Conservation (phyloP, 1,139 yeast species). For the Hyphopichia wangnamkhiaoensis region DNA sequence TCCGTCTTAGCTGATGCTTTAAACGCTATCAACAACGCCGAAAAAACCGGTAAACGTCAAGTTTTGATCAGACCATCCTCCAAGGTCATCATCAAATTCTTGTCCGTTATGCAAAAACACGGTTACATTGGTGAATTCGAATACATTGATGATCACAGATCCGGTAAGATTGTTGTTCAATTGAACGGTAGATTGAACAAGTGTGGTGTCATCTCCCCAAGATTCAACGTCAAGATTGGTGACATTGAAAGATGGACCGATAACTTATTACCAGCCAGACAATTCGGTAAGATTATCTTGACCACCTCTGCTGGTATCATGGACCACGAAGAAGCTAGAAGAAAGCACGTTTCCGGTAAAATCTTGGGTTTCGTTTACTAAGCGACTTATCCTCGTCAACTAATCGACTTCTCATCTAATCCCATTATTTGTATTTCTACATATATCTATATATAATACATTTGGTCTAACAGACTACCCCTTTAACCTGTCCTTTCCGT, state of each 20-base stretch:
- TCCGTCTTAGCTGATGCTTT: slow-evolving; percentile 99
- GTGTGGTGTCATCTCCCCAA: slow-evolving; percentile 98
- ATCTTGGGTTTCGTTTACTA: slow-evolving; percentile 95
- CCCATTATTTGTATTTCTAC: too few relatives aligned
- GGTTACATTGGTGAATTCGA: slow-evolving; percentile 99
- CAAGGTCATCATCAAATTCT: slow-evolving; percentile 95
- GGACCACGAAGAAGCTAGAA: slow-evolving; percentile 99
- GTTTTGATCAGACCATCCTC: slow-evolving; percentile 98
- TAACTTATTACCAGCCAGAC: slow-evolving; percentile 97
- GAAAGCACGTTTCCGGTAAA: slow-evolving; percentile 99
- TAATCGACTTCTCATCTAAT: too few relatives aligned
- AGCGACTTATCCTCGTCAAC: too few relatives aligned
- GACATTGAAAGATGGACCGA: slow-evolving; percentile 98
- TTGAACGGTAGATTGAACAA: slow-evolving; percentile 97
- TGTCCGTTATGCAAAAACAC: slow-evolving; percentile 97
- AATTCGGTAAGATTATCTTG: slow-evolving; percentile 93
- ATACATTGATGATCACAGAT: slow-evolving; percentile 98
- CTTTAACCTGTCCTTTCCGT: too few relatives aligned
- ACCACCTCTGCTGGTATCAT: slow-evolving; percentile 99
- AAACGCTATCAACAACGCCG: slow-evolving; percentile 98
- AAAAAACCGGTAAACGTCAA: slow-evolving; percentile 99
- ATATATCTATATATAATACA: too few relatives aligned
- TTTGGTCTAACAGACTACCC: too few relatives aligned
- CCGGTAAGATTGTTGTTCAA: slow-evolving; percentile 96
- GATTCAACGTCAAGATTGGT: slow-evolving; percentile 91